Percentiles rank a stretch among this genome's conserved stretches.
Evolutionary conservation across 129 eudicot species (phyloP).

Genomic region (Centaurea solstitialis): DNA sequence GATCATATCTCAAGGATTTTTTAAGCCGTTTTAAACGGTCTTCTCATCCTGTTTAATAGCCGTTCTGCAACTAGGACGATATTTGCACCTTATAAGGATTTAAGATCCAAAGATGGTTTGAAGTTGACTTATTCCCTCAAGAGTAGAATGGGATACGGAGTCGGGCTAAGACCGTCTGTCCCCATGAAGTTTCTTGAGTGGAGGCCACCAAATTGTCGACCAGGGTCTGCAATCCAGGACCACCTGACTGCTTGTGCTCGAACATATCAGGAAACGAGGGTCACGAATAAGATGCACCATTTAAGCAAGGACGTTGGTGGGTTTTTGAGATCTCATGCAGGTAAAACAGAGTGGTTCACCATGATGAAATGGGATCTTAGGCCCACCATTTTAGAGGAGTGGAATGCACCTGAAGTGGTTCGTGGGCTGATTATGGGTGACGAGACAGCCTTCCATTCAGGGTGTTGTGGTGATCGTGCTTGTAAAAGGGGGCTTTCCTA

Average conservation of each 20-base stretch:
- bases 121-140: slow-evolving; percentile 57
- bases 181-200: slow-evolving; percentile 47
- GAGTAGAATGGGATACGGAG: slow-evolving; percentile 76
- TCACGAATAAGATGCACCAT: slow-evolving; percentile 58
- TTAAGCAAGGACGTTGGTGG: slow-evolving; percentile 40
- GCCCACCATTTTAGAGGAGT: slow-evolving; percentile 72
- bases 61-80: slow-evolving; percentile 12
- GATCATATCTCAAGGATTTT: slow-evolving; percentile 9
- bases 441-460: slow-evolving; percentile 74
- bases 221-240: slow-evolving; percentile 39
- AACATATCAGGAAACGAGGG: slow-evolving; percentile 62
- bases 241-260: slow-evolving; percentile 59
- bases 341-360: slow-evolving; percentile 58
- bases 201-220: slow-evolving; percentile 57
- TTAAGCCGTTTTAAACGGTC: slow-evolving; percentile 18
- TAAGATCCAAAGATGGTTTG: slow-evolving; percentile 55
- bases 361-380: slow-evolving; percentile 60
- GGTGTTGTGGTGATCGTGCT: slow-evolving; percentile 82
- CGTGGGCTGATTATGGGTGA: slow-evolving; percentile 93
- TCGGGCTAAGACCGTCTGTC: slow-evolving; percentile 64
- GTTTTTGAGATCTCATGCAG: slow-evolving; percentile 67
- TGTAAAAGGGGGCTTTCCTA: slow-evolving; percentile 89
- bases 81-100: slow-evolving; percentile 33
- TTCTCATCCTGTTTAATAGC: slow-evolving; percentile 18
- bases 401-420: slow-evolving; percentile 80